phyloP scores from a whole-genome alignment of 768 basidiomycete genomes.

The Dioszegia hungarica region DNA sequence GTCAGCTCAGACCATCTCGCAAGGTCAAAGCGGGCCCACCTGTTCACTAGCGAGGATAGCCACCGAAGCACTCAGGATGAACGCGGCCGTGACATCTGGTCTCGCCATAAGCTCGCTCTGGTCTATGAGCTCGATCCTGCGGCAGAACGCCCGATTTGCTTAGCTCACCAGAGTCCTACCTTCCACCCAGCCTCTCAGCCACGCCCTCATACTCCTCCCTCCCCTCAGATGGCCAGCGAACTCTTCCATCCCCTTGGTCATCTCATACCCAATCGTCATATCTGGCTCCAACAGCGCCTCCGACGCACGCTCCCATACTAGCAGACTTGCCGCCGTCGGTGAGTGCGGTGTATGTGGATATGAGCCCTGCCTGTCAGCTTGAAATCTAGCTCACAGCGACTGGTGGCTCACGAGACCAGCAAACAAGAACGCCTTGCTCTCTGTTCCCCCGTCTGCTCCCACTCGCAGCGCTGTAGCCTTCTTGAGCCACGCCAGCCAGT shows the following conservation, averaged over 20 bases:
- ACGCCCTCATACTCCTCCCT: slow-evolving; percentile 20
- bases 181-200: slow-evolving; percentile 45
- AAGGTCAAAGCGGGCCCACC: slow-evolving; percentile 13
- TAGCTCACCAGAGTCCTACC: slow-evolving; percentile 35
- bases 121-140: background rate
- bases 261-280: slow-evolving; percentile 35
- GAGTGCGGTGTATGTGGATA: slow-evolving; percentile 45
- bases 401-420: slow-evolving; percentile 39
- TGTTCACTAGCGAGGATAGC: slow-evolving; percentile 44
- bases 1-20: background rate
- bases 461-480: slow-evolving; percentile 11
- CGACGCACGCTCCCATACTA: slow-evolving; percentile 43
- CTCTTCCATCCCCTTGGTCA: slow-evolving; percentile 34
- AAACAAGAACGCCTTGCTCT: slow-evolving; percentile 36
- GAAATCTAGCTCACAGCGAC: background rate
- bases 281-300: slow-evolving; percentile 40
- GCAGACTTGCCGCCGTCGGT: slow-evolving; percentile 35
- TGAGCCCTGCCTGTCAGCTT: slow-evolving; percentile 33
- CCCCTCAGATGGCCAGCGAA: slow-evolving; percentile 20
- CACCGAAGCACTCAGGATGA: slow-evolving; percentile 42
- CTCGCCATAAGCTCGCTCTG: slow-evolving; percentile 43
- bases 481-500: slow-evolving; percentile 36
- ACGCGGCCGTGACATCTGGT: slow-evolving; percentile 43
- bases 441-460: slow-evolving; percentile 1
- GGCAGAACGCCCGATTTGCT: background rate